Conservation (phyloP, 306 rosid species). For the Quercus parvula region DNA sequence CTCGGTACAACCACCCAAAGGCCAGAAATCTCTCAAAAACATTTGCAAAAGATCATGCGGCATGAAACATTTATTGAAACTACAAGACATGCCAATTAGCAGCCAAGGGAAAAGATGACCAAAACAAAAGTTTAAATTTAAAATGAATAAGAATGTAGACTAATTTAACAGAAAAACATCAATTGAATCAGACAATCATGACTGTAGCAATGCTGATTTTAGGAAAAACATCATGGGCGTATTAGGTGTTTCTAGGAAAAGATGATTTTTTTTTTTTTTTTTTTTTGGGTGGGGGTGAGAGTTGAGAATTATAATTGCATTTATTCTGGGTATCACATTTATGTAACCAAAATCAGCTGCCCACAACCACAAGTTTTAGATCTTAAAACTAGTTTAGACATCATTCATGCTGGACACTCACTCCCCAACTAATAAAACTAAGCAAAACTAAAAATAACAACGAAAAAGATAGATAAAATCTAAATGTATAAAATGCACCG, state of each 20-base stretch:
- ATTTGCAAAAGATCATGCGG: not conserved
- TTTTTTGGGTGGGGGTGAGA: not conserved
- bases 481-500: not conserved
- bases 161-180: not conserved
- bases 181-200: not conserved
- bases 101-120: not conserved
- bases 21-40: not conserved
- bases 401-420: not conserved
- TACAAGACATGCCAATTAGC: too few relatives aligned
- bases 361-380: not conserved
- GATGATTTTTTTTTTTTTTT: not conserved
- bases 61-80: not conserved
- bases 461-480: not conserved
- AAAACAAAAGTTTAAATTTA: not conserved
- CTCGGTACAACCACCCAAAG: not conserved
- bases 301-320: not conserved
- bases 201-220: not conserved
- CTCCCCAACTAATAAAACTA: not conserved
- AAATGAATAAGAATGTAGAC: not conserved
- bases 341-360: not conserved
- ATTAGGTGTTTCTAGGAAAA: not conserved
- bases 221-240: not conserved
- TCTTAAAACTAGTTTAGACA: not conserved
- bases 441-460: not conserved
- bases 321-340: not conserved